Conservation (phyloP, 495 filamentous ascomycete species). For the Letharia lupina region DNA sequence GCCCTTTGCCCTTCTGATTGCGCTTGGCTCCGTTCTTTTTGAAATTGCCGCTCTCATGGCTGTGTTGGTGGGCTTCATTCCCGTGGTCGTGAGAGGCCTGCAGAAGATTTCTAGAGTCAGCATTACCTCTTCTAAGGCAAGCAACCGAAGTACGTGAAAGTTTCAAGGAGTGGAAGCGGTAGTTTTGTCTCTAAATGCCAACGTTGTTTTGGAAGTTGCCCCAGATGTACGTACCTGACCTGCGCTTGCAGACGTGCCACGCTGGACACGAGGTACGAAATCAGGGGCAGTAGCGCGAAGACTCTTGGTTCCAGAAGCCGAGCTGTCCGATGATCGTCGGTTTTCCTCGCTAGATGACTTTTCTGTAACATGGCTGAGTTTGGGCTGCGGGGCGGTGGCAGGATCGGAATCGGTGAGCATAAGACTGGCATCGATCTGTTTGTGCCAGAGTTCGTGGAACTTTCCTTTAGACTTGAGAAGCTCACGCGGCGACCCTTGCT, state of each 20-base stretch:
- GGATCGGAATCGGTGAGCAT: background rate
- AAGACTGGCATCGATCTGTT: constrained; percentile 17
- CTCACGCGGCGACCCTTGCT: constrained; percentile 29
- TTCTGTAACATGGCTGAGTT: background rate
- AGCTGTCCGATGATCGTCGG: background rate
- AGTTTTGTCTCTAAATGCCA: background rate
- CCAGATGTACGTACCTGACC: background rate
- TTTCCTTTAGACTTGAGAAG: constrained; percentile 34
- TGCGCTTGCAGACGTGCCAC: background rate
- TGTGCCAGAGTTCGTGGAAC: constrained; percentile 34
- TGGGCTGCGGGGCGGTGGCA: background rate
- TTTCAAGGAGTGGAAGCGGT: too few relatives aligned
- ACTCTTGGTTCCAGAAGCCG: constrained; percentile 6
- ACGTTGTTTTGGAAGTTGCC: background rate
- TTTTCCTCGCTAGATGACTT: background rate
- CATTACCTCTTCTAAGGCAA: background rate
- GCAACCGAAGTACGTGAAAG: background rate
- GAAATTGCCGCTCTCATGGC: background rate
- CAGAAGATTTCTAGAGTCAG: background rate
- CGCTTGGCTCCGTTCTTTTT: background rate
- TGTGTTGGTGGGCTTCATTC: background rate
- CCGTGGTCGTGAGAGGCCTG: background rate
- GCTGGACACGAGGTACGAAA: constrained; percentile 7
- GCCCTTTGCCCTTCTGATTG: background rate
- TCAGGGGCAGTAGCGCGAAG: constrained; percentile 17